Base-by-base conservation (phyloP, 2,329 filamentous ascomycete species). In the Macroventuria anomochaeta region DNA sequence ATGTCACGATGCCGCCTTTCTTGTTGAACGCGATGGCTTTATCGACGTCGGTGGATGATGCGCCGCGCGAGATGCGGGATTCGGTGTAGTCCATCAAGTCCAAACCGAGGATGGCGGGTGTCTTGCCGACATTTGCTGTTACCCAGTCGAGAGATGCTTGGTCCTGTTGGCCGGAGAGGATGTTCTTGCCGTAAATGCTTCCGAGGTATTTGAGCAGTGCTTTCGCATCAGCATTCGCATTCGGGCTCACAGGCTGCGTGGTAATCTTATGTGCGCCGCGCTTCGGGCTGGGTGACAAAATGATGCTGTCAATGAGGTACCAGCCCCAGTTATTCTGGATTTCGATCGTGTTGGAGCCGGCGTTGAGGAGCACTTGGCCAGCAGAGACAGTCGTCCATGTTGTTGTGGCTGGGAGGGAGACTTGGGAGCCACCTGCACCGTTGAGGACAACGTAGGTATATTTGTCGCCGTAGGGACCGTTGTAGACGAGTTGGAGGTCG, bases 41-140 rank as follows among this genome's bases (percentile, higher is more conserved):
- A 51, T 81, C 78, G 4, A 81, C 72, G 15, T 79, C 71, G 0
- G 70, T 77, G 21, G 75, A 75, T 8, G 68, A 66, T 1, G 75
- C 74, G 23, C 78, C 79, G 7, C 67, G 68, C 42, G 76, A 76
- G 11, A 76, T 79, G 20, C 80, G 75, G 5, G 75, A 77, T 1
- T 79, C 77, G 13, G 74, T 77, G 69, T 82, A 81, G 56, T 82
- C 80, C 69, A 81, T 81, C 15, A 82, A 58, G 55, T 81, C 80
- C 5, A 79, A 62, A 1, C 77, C 74, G 2, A 81, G 66, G 8
- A 81, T 72, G 0, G 79, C 80, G 0, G 80, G 80, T 0, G 77
- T 78, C 69, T 80, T 80, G 57, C 79, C 79, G 1, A 78, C 70
- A 43, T 79, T 78, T 29, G 70, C 40, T 2, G 70, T 70, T 10